Percentiles rank a stretch among this genome's conserved stretches.
Evolutionary conservation across 495 filamentous ascomycete species (phyloP).

Genomic region (Penicillium roqueforti): DNA sequence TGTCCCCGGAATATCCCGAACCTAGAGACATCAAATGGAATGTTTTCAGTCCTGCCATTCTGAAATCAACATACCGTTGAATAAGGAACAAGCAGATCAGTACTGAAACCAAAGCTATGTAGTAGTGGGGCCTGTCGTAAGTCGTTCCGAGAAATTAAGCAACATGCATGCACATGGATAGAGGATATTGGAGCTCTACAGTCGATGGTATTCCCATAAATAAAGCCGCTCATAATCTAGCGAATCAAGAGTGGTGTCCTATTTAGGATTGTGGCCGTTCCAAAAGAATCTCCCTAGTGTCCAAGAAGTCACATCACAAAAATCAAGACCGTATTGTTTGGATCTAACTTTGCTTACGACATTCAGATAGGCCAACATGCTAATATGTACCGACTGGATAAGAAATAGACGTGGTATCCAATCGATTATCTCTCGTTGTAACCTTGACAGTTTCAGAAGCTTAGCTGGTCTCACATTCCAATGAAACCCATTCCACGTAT

Average conservation of each 20-base stretch:
- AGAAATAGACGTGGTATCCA: neutral
- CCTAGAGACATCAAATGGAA: no score
- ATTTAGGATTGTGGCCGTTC: neutral
- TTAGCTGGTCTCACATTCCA: conserved; percentile 4
- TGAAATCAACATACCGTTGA: no score
- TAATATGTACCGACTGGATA: neutral
- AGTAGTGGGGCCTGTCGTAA: neutral
- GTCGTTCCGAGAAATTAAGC: neutral
- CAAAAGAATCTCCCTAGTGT: neutral
- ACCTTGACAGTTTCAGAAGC: neutral
- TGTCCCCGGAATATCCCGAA: no score
- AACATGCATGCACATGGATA: neutral
- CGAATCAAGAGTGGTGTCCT: neutral
- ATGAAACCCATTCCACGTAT: conserved; percentile 1
- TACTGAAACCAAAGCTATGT: no score
- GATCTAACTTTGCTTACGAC: neutral
- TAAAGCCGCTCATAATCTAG: neutral
- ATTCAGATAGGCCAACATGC: neutral
- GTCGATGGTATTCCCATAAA: neutral
- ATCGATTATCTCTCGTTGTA: neutral
- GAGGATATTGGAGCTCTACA: neutral
- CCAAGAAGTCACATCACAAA: neutral
- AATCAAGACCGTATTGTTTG: no score
- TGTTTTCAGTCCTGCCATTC: no score
- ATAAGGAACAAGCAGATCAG: no score